These are phyloP conservation scores for Paracorniculantispora psalliotae DNA, from an alignment of 2,329 filamentous ascomycete genomes.

Conservation along the genomic window DNA sequence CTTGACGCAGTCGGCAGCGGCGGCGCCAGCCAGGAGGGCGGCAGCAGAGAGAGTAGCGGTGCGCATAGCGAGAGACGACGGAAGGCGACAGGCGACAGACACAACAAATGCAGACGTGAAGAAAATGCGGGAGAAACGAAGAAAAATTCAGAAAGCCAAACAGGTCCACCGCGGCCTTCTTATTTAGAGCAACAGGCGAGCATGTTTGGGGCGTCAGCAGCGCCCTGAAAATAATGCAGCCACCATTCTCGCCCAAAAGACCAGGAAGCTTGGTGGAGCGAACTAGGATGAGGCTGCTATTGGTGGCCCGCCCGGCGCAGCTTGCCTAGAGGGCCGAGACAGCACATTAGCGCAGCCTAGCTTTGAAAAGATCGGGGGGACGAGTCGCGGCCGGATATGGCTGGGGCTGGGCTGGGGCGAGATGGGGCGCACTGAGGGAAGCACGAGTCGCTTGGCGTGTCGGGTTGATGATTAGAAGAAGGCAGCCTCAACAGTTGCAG, in stretches of 20 bases:
- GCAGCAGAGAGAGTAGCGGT: conserved; percentile 7
- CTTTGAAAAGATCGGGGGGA: not conserved
- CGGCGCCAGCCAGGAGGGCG: conserved; percentile 19
- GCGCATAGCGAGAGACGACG: conserved; percentile 4
- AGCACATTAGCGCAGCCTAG: not conserved
- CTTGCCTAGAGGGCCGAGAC: not conserved
- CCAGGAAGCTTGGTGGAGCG: no score
- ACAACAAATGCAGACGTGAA: not conserved
- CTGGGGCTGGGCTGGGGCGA: not conserved
- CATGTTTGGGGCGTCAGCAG: not conserved
- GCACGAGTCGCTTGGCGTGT: no score
- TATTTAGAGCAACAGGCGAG: conserved; percentile 1
- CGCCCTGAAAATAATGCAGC: not conserved
- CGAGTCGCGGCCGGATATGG: not conserved
- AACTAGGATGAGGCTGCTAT: conserved; percentile 1
- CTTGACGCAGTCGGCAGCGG: conserved; percentile 28
- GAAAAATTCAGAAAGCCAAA: not conserved
- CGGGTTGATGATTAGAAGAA: no score
- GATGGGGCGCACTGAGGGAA: no score
- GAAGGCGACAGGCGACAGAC: not conserved
- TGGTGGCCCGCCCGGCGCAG: not conserved
- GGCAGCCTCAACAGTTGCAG: no score
- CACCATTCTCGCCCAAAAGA: no score
- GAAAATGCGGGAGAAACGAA: not conserved
- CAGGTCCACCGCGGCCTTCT: not conserved